Evolutionary conservation across 345 rosid genomes (phyloP).

Genomic region (Lagerstroemia speciosa): DNA sequence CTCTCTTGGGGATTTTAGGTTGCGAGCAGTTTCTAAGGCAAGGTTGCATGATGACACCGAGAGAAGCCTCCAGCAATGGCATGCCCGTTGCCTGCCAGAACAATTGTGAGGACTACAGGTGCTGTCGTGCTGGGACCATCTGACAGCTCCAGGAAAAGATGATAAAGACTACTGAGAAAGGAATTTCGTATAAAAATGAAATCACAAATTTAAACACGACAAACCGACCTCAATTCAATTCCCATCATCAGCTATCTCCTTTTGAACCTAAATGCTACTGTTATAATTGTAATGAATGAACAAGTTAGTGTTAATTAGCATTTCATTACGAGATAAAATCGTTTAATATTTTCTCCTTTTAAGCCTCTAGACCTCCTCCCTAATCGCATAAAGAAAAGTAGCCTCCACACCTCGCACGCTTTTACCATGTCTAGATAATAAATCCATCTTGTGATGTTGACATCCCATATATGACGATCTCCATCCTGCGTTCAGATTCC

Average conservation of each 20-base stretch:
- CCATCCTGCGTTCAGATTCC: background rate
- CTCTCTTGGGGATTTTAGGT: background rate
- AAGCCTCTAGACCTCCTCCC: no score
- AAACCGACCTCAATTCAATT: no score
- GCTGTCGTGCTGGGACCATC: background rate
- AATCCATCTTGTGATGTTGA: background rate
- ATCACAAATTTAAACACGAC: no score
- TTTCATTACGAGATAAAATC: no score
- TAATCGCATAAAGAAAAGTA: background rate
- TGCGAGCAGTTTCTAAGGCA: background rate
- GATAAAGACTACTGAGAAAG: no score
- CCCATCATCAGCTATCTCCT: no score
- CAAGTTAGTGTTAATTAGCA: no score
- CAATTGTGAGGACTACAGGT: background rate
- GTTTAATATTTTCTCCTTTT: no score
- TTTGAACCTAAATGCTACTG: no score
- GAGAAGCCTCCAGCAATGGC: background rate
- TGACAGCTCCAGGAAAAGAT: background rate
- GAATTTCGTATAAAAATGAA: no score
- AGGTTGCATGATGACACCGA: background rate
- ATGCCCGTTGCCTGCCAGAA: background rate
- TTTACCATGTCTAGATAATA: background rate
- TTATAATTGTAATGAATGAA: no score
- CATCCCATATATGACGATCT: no score
- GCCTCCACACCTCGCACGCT: background rate